Evolutionary conservation across 2,329 filamentous ascomycete species (phyloP), one percentile per base, ranked within the genome.

Genomic region (Fusarium mangiferae): DNA sequence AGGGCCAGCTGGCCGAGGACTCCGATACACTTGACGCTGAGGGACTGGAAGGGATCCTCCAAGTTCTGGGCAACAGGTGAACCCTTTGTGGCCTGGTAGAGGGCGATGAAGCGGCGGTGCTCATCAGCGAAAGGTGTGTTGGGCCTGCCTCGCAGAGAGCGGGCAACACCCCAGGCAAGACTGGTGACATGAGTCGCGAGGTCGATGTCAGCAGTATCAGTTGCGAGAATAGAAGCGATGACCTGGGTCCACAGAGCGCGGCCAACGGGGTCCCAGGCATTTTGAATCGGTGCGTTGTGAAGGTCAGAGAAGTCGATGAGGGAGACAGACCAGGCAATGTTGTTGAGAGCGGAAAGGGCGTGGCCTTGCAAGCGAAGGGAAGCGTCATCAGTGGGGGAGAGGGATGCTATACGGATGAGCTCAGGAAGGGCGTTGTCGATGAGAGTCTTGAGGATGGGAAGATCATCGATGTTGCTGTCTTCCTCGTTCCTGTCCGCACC

Each of bases 21-120:
- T 61, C 91, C 91, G 72, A 93, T 85, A 76, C 90, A 92, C 82
- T 92, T 92, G 72, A 92, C 90, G 35, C 89, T 87, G 6, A 92
- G 85, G 42, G 85, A 84, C 79, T 90, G 89, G 82, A 92, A 90
- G 35, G 89, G 88, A 70, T 92, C 90, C 13, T 85, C 81, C 6
- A 77, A 70, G 44, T 81, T 78, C 54, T 74, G 60, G 63, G 70
- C 62, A 59, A 74, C 75, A 39, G 75, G 54, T 18, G 77, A 76
- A 41, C 78, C 80, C 76, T 84, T 87, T 28, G 89, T 89, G 30
- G 89, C 90, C 56, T 90, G 88, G 80, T 91, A 92, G 30, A 93
- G 84, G 17, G 90, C 84, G 77, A 93, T 91, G 81, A 93, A 92
- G 73, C 88, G 90, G 70, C 85, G 84, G 70, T 90, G 89, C 80